A percentile compares a stretch with the other conserved stretches of the same genome.
Evolutionary conservation across 2,329 filamentous ascomycete species (phyloP).

Genomic region (Alternaria burnsii): DNA sequence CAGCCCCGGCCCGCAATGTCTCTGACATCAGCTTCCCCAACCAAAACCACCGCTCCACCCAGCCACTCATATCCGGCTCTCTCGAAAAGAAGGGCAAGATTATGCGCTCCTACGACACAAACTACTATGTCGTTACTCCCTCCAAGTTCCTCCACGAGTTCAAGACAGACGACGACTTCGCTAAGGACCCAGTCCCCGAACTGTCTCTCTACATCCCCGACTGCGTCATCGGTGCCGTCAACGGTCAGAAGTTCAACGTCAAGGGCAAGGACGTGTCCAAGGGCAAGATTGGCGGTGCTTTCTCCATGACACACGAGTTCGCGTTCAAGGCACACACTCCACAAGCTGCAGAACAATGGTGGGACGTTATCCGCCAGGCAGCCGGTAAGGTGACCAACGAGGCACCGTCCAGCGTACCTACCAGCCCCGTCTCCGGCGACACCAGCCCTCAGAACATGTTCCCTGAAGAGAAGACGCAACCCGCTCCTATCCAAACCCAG

Average conservation of each 20-base stretch:
- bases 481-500: constrained; percentile 46
- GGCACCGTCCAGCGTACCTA: constrained; percentile 48
- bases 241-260: constrained; percentile 87
- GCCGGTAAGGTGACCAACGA: constrained; percentile 62
- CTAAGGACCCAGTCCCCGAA: constrained; percentile 80
- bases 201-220: constrained; percentile 92
- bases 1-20: constrained; percentile 75
- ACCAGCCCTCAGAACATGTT: constrained; percentile 21
- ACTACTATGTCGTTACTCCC: constrained; percentile 90
- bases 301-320: constrained; percentile 81
- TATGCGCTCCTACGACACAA: constrained; percentile 79
- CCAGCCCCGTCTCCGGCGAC: constrained; percentile 43
- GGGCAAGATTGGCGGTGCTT: constrained; percentile 77
- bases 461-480: constrained; percentile 11
- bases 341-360: constrained; percentile 85
- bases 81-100: constrained; percentile 92
- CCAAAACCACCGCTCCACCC: constrained; percentile 81
- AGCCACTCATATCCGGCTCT: constrained; percentile 84
- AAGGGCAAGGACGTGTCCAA: constrained; percentile 93
- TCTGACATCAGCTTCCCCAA: constrained; percentile 85
- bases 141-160: constrained; percentile 94
- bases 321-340: constrained; percentile 87
- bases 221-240: constrained; percentile 75
- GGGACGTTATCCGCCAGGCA: constrained; percentile 71
- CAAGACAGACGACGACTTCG: constrained; percentile 83